Evolutionary conservation across 1,284 basidiomycete species (phyloP), one percentile per base, ranked within the genome.

Genomic region (Apiotrichum porosum): DNA sequence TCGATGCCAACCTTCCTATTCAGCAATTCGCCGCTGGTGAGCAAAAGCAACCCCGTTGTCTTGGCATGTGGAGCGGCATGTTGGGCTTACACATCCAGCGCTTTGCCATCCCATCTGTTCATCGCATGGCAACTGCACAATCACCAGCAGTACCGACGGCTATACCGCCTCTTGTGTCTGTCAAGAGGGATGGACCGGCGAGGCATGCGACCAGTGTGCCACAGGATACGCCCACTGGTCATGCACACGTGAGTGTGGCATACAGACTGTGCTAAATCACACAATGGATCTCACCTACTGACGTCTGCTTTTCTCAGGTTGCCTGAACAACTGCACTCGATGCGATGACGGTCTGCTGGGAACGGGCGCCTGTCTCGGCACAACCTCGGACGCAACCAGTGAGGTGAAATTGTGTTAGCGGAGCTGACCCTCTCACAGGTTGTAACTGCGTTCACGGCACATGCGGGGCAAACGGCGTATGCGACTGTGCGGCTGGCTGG

Each of bases 401-500:
- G 32, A 52, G 60, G 48, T 31, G 13, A 18, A 17, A n/a, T 10
- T 12, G 2, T 32, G 10, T 32, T 15, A 18, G 18, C 6, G 13
- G 5, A 33, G 13, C 42, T 48, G 37, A 45, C n/a, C n/a, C 28
- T 23, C 26, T 22, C 6, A 9, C 48, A 74, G 73, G 57, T 1
- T 77, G 76, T 51, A 61, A 69, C 37, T 77, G 76, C 51, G 30
- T 56, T 0, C 69, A 73, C 43, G 76, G 76, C 1, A 58, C 68
- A 1, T 77, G 76, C 49, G 49, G 52, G 0, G 43, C 60, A 0
- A 44, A 54, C 9, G 55, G 58, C 4, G 57, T 58, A 3, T 77
- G 76, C 52, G 44, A 22, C 1, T 77, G 76, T 53, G 66, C 71
- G 2, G 68, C 75, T 4, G 76, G 75, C 1, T 77, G 69, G 64